These are phyloP conservation scores for Ailanthus altissimus DNA, from an alignment of 345 rosid species.

Conservation along the genomic window DNA sequence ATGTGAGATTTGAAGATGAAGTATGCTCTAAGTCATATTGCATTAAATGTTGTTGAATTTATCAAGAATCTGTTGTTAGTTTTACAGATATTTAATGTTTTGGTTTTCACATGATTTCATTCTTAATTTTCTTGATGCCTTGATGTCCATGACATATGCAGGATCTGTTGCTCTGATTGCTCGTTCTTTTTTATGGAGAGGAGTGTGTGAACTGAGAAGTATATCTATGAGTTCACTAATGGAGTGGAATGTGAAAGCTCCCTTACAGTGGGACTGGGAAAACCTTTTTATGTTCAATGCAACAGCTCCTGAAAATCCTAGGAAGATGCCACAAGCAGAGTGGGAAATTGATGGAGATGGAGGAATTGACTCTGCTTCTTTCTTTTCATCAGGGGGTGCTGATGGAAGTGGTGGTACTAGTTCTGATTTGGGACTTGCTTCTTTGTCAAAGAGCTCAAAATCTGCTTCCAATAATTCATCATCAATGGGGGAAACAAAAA, in stretches of 20 bases:
- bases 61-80: neutral
- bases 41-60: slow-evolving; percentile 4
- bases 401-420: slow-evolving; percentile 58
- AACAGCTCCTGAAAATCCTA: slow-evolving; percentile 51
- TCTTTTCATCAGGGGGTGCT: slow-evolving; percentile 54
- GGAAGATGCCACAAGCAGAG: slow-evolving; percentile 49
- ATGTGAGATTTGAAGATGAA: slow-evolving; percentile 32
- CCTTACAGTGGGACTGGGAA: slow-evolving; percentile 88
- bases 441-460: slow-evolving; percentile 69
- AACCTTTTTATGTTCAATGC: slow-evolving; percentile 55
- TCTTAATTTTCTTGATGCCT: neutral
- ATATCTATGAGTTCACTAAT: slow-evolving; percentile 50
- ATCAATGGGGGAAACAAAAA: slow-evolving; percentile 50
- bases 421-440: slow-evolving; percentile 64
- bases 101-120: neutral
- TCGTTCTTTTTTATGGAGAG: slow-evolving; percentile 24
- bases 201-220: slow-evolving; percentile 10
- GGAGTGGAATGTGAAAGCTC: slow-evolving; percentile 82
- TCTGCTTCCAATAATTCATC: slow-evolving; percentile 72
- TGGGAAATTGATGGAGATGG: slow-evolving; percentile 71
- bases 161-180: slow-evolving; percentile 28
- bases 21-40: slow-evolving; percentile 3
- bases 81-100: neutral
- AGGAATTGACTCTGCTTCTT: slow-evolving; percentile 56
- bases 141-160: slow-evolving; percentile 21